Evolutionary conservation across 805 yeast genomes (phyloP), one percentile per base, ranked within the genome.

Genomic region (Candida boidinii): DNA sequence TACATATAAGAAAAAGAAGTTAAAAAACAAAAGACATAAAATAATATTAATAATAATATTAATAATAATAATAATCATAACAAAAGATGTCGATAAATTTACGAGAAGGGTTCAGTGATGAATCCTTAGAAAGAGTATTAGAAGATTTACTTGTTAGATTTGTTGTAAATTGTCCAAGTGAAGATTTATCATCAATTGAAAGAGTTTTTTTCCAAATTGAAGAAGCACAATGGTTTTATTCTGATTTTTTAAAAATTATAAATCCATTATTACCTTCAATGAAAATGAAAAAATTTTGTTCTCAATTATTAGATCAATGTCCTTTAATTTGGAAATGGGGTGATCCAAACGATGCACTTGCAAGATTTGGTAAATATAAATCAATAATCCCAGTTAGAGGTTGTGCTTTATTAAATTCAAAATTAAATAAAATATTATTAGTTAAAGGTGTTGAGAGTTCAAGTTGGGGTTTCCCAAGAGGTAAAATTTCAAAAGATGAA

Each of bases 151-250:
- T 86, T 13, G 97, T 85, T 31, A 66, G 98, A 41, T 92, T 92
- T 51, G 78, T 94, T 30, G 73, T 88, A 37, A 92, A 92, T 63
- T 83, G 88, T 33, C 97, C 98, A 8, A 73, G 76, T 4, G 96
- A 90, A 49, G 98, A 92, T 54, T 61, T 90, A 33, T 75, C 92
- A 22, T 71, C 88, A 12, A 70, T 78, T 19, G 90, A 74, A 51
- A 68, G 98, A 50, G 81, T 88, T 17, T 73, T 87, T 49, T 92
- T 92, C 61, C 95, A 88, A 53, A 79, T 92, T 26, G 99, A 92
- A 63, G 97, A 92, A 56, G 98, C 98, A 2, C 96, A 87, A 45
- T 92, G 98, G 98, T 92, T 83, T 52, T 92, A 88, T 57, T 71
- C 81, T 31, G 99, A 92, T 57, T 88, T 80, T 47, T 67, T 80